A percentile compares a stretch with the other conserved stretches of the same genome.
Evolutionary conservation across 1,284 basidiomycete species (phyloP).

Genomic region (Apiotrichum domesticum): DNA sequence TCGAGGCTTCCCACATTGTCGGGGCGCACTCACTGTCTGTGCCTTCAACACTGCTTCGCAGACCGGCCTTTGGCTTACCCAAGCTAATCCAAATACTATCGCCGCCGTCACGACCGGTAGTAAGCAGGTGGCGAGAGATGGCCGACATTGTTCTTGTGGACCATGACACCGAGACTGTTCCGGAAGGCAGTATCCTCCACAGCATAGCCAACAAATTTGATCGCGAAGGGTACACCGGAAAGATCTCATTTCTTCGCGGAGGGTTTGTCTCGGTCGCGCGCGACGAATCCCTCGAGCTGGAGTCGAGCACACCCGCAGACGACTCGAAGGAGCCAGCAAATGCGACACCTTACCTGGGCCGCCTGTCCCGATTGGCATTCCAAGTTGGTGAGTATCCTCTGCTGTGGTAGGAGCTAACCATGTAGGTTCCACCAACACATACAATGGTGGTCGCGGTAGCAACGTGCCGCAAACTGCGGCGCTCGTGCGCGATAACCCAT

Average conservation of each 20-base stretch:
- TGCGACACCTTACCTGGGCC: conserved; percentile 6
- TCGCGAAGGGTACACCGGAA: conserved; percentile 59
- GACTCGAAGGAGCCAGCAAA: too few species aligned
- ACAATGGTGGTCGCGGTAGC: too few species aligned
- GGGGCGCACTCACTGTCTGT: conserved; percentile 81
- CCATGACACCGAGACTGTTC: conserved; percentile 59
- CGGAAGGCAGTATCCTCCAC: conserved; percentile 63
- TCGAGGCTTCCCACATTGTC: conserved; percentile 59
- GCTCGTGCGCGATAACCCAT: conserved; percentile 1
- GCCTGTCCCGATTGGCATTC: conserved; percentile 32
- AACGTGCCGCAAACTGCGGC: not conserved
- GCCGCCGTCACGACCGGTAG: conserved; percentile 53
- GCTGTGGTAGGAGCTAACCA: not conserved
- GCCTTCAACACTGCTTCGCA: conserved; percentile 87
- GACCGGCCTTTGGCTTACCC: conserved; percentile 70
- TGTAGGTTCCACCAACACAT: not conserved
- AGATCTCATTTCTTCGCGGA: conserved; percentile 69
- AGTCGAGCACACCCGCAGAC: not conserved
- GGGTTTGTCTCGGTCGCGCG: conserved; percentile 57
- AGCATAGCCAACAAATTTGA: conserved; percentile 81
- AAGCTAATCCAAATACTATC: conserved; percentile 69
- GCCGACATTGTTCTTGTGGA: conserved; percentile 70
- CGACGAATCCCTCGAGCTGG: conserved; percentile 1
- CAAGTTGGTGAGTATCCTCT: conserved; percentile 25
- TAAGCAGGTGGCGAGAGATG: conserved; percentile 56